phyloP scores from a whole-genome alignment of 2,329 filamentous ascomycete species.

The Xylariaceae sp. region DNA sequence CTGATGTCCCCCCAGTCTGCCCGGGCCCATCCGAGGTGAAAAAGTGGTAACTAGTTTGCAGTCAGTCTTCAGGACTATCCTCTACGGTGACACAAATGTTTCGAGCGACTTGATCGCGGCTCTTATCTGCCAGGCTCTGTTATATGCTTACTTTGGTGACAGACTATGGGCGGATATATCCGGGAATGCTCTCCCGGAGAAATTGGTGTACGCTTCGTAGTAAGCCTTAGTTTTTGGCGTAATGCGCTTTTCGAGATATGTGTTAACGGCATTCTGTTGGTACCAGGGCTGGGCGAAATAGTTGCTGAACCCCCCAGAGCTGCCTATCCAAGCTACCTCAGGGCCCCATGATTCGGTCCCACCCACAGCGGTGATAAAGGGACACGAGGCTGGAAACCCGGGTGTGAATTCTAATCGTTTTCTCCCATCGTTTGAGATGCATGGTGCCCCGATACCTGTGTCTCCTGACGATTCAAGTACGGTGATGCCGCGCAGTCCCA shows the following conservation, averaged over 20 bases:
- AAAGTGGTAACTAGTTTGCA: conserved; percentile 19
- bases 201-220: conserved; percentile 31
- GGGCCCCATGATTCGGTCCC: conserved; percentile 22
- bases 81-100: neutral
- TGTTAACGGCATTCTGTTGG: conserved; percentile 16
- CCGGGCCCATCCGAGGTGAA: conserved; percentile 19
- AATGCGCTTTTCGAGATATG: conserved; percentile 19
- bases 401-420: conserved; percentile 25
- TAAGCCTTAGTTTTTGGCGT: conserved; percentile 22
- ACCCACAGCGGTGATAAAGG: conserved; percentile 26
- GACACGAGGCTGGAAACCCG: conserved; percentile 25
- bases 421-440: conserved; percentile 28
- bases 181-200: conserved; percentile 22
- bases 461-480: conserved; percentile 67
- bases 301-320: conserved; percentile 28
- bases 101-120: neutral
- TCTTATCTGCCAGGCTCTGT: neutral
- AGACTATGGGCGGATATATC: conserved; percentile 30
- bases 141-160: conserved; percentile 26
- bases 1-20: conserved; percentile 19
- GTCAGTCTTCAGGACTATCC: neutral
- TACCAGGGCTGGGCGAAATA: conserved; percentile 24
- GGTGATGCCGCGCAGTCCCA: conserved; percentile 65
- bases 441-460: conserved; percentile 55
- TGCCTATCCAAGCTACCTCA: conserved; percentile 23